Evolutionary conservation across 75 land plant genomes (phyloP).

Genomic region (Pseudotsuga menziesii): DNA sequence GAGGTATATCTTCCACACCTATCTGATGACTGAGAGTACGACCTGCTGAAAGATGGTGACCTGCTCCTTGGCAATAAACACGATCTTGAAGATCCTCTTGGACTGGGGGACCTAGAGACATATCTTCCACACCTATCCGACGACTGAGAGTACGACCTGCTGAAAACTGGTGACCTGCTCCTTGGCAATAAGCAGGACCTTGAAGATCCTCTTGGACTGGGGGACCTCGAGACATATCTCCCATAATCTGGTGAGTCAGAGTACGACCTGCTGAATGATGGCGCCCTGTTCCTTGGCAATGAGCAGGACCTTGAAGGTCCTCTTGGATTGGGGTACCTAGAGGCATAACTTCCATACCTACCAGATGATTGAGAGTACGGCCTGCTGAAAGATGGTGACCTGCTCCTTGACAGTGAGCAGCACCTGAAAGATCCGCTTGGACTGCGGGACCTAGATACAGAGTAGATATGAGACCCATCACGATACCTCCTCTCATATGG

Average conservation of each 20-base stretch:
- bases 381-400: neutral
- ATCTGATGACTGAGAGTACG: neutral
- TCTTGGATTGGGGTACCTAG: neutral
- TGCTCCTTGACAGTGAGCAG: neutral
- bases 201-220: neutral
- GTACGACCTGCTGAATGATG: neutral
- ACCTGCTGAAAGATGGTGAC: neutral
- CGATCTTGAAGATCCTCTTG: neutral
- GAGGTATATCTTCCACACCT: neutral
- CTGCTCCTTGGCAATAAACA: neutral
- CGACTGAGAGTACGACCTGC: neutral
- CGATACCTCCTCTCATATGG: neutral
- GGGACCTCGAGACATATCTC: neutral
- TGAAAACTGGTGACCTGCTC: neutral
- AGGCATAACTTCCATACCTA: neutral
- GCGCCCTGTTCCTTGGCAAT: neutral
- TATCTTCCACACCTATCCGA: neutral
- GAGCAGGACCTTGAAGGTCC: neutral
- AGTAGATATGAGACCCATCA: neutral
- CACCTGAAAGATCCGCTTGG: neutral
- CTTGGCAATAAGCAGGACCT: neutral
- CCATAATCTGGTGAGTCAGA: neutral
- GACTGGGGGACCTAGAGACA: neutral
- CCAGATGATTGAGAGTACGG: neutral
- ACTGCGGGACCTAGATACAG: neutral